Evolutionary conservation across 2,329 filamentous ascomycete species (phyloP), one percentile per base, ranked within the genome.

Genomic region (Fusarium sp.): DNA sequence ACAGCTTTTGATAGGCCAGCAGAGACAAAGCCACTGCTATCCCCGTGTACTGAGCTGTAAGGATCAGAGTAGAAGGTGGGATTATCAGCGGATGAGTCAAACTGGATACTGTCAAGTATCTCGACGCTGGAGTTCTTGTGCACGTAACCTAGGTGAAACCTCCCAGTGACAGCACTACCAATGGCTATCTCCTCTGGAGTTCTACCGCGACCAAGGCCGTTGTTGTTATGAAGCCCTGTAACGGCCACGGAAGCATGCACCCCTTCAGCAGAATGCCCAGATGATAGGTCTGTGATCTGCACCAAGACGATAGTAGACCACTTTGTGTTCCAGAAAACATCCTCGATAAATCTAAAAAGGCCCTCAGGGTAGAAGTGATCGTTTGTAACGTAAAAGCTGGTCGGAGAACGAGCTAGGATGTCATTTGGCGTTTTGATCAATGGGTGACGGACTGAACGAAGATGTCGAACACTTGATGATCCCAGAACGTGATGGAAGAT

Each of bases 361-460:
- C 85, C 84, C 1, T 81, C 77, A 0, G 75, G 77, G 68, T 87
- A 79, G 61, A 73, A 72, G 49, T 88, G 84, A 59, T 88, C 86
- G 58, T 88, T 88, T 0, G 84, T 87, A 6, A 87, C 80, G 45
- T 84, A 82, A 68, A 88, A 79, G 0, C 80, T 79, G 11, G 66
- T 73, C 0, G 80, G 77, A 0, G 75, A 80, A 4, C 72, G 65
- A 2, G 80, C 83, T 6, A 81, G 71, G 11, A 88, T 71, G 58
- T 88, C 86, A 58, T 88, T 88, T 1, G 86, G 85, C 0, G 84
- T 87, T 9, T 67, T 70, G 42, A 88, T 79, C 31, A 85, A 62
- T 1, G 82, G 78, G 65, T 88, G 78, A 35, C 71, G 73, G 31
- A 88, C 75, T 0, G 84, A 81, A 13, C 84, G 82, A 6, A 88